These are phyloP conservation scores for Encephalitozoon intestinalis DNA, from an alignment of 371 early-diverging fungal species.

Conservation along the genomic window DNA sequence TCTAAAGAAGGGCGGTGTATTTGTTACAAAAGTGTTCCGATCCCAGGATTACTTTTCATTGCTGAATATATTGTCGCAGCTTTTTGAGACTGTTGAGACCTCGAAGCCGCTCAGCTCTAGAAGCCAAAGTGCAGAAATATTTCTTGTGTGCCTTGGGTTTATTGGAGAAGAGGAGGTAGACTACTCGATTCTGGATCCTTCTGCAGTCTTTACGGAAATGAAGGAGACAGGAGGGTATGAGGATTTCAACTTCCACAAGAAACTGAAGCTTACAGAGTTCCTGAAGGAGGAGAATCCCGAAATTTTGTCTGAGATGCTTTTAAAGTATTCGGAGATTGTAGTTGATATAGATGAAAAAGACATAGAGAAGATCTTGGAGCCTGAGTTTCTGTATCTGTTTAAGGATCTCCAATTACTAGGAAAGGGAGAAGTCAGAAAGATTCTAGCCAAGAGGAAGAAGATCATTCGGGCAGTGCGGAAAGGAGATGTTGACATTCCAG, in stretches of 20 bases:
- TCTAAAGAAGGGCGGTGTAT: conserved; percentile 80
- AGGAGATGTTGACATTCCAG: neutral
- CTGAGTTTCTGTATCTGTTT: conserved; percentile 16
- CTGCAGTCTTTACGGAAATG: conserved; percentile 72
- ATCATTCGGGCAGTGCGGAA: conserved; percentile 54
- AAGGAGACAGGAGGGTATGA: conserved; percentile 33
- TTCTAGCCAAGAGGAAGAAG: conserved; percentile 53
- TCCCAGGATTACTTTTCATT: conserved; percentile 96
- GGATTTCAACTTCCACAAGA: conserved; percentile 45
- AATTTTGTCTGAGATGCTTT: conserved; percentile 52
- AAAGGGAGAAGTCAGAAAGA: conserved; percentile 59
- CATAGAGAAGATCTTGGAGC: conserved; percentile 49
- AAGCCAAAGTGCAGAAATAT: conserved; percentile 98
- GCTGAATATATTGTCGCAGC: conserved; percentile 88
- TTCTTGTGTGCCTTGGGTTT: conserved; percentile 88
- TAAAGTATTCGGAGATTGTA: conserved; percentile 65
- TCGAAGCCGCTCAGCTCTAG: conserved; percentile 98
- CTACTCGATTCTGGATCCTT: conserved; percentile 80
- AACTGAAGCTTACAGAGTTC: conserved; percentile 62
- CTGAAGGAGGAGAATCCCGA: conserved; percentile 62
- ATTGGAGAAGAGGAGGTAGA: conserved; percentile 83
- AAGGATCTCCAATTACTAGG: conserved; percentile 56
- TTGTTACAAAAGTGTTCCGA: conserved; percentile 96
- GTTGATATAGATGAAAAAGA: conserved; percentile 63
- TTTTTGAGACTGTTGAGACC: conserved; percentile 90